A percentile compares a stretch with the other conserved stretches of the same genome.
phyloP scores from a whole-genome alignment of 345 rosid species.

The Citrus australasica region DNA sequence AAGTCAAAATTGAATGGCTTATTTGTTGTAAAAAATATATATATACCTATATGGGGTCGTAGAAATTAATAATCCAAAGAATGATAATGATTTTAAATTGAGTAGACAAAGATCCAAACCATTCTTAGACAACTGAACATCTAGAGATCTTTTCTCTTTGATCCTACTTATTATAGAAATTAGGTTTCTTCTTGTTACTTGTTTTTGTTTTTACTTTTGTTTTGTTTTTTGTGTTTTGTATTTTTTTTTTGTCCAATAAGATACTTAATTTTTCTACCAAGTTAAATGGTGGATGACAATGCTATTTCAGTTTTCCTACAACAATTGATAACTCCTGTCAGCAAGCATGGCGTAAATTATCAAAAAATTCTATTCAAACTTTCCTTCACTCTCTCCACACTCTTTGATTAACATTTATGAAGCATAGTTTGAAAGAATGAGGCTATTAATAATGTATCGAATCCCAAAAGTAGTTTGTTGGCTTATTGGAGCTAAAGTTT shows the following conservation, averaged over 20 bases:
- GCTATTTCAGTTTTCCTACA: not conserved
- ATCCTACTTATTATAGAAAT: not conserved
- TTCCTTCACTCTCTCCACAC: not conserved
- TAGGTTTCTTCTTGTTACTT: not conserved
- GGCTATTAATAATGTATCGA: not conserved
- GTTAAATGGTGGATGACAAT: not conserved
- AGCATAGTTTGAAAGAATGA: not conserved
- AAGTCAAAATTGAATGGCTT: too few species aligned
- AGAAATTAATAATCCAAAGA: too few species aligned
- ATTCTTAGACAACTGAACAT: too few species aligned
- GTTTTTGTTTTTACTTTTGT: not conserved
- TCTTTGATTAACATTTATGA: not conserved
- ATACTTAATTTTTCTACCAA: not conserved
- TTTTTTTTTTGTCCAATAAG: not conserved
- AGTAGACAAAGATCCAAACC: not conserved
- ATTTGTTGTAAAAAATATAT: too few species aligned
- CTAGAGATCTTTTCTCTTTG: not conserved
- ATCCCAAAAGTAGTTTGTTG: not conserved
- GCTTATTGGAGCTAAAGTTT: not conserved
- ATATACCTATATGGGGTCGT: too few species aligned
- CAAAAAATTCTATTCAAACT: not conserved
- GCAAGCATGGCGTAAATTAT: not conserved
- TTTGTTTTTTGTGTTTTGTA: not conserved
- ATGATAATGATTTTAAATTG: not conserved
- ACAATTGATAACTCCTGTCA: not conserved